These are phyloP conservation scores for Maudiozyma barnettii DNA, from an alignment of 805 yeast species.

Conservation along the genomic window DNA sequence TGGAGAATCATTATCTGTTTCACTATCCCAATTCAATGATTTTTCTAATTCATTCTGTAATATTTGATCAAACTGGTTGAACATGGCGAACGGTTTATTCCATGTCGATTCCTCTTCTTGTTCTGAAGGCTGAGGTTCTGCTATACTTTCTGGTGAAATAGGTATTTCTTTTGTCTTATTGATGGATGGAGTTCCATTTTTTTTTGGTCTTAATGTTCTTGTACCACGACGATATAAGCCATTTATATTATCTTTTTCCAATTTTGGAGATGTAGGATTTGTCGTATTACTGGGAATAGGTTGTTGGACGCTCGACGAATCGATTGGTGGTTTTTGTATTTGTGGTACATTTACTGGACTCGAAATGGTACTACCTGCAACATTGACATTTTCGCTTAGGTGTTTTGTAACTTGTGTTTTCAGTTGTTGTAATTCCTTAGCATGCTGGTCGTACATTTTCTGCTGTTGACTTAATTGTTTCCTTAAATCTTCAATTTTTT, in stretches of 20 bases:
- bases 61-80: conserved; percentile 60
- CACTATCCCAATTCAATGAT: conserved; percentile 30
- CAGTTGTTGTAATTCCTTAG: conserved; percentile 26
- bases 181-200: not conserved
- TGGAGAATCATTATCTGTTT: conserved; percentile 12
- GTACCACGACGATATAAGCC: not conserved
- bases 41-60: conserved; percentile 59
- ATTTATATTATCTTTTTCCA: not conserved
- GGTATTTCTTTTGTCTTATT: not conserved
- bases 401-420: conserved; percentile 28
- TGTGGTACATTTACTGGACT: not conserved
- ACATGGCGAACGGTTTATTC: conserved; percentile 49
- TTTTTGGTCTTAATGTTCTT: not conserved
- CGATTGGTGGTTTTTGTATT: not conserved
- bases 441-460: conserved; percentile 36
- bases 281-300: too few relatives aligned
- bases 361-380: not conserved
- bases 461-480: conserved; percentile 40
- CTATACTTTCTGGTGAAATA: not conserved
- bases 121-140: not conserved
- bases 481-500: conserved; percentile 41
- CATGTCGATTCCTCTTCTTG: conserved; percentile 26
- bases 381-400: conserved; percentile 5
- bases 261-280: not conserved
- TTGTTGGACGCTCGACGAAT: too few relatives aligned